Evolutionary conservation across 371 early-diverging fungal species (phyloP), one percentile per base, ranked within the genome.

Genomic region (Conidiobolus incongruus): DNA sequence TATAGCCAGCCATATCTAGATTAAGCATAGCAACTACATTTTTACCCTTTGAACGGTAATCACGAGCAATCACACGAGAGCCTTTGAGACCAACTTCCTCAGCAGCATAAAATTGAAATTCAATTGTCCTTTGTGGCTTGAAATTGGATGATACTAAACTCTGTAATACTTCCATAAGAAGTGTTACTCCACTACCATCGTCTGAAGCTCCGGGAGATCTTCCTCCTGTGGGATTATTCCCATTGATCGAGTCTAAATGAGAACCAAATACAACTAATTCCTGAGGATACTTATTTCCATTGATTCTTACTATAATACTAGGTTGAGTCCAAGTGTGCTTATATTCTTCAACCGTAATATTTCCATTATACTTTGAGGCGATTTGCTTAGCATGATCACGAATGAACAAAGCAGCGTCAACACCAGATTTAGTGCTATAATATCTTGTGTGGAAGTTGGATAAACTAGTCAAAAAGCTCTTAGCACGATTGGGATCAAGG

Each of bases 81-180:
- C 95, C 95, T 46, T 83, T 57, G 7, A 92, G 66, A 17, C 87
- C 88, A 35, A 92, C 84, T n/a, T n/a, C n/a, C n/a, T n/a, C n/a
- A n/a, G n/a, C n/a, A n/a, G n/a, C n/a, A n/a, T n/a, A n/a, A n/a
- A 84, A 95, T 58, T 91, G 93, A 67, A 92, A 90, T 54, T 92
- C 93, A 28, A 95, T 77, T n/a, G 89, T 70, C 40, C 81, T 63
- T 34, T 63, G 52, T 12, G 90, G 92, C 16, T 58, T 61, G 56
- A 88, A 83, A 0, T 68, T 72, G 33, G 61, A 65, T 6, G 59
- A 45, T 23, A 88, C 62, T 3, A 90, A 54, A 26, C 56, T 66
- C 22, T 81, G 70, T 67, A 85, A 76, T 22, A 85, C 71, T 56
- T 92, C 91, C 6, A 37, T 21, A 32, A 84, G 81, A 0, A 88